Conservation (phyloP, 257 asterid genomes). For the Scutellaria baicalensis region DNA sequence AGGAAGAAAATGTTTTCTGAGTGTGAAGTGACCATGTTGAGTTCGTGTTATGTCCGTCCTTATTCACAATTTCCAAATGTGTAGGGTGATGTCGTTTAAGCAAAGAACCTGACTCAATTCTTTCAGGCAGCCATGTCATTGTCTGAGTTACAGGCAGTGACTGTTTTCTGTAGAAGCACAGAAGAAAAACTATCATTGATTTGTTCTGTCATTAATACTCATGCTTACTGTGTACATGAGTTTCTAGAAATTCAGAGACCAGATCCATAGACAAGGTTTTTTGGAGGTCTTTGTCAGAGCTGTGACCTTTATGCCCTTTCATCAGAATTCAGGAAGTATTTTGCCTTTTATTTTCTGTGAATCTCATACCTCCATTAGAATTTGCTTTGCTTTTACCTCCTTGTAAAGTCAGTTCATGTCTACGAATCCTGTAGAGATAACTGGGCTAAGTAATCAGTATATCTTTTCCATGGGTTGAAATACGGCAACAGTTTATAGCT, state of each 20-base stretch:
- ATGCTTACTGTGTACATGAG: background rate
- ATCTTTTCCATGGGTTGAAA: background rate
- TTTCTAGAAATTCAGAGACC: constrained; percentile 10
- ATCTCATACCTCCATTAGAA: background rate
- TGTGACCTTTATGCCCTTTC: background rate
- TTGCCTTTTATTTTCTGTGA: background rate
- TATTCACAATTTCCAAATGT: background rate
- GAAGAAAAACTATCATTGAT: background rate
- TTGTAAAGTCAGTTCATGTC: background rate
- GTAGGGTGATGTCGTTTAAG: background rate
- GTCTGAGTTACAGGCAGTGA: constrained; percentile 2
- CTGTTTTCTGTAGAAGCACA: constrained; percentile 8
- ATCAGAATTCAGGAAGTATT: background rate
- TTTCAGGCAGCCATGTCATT: background rate
- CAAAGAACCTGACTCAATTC: background rate
- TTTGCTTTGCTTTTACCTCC: constrained; percentile 2
- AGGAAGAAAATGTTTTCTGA: background rate
- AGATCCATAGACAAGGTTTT: background rate
- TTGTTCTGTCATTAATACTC: background rate
- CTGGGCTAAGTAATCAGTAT: background rate
- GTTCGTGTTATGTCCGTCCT: background rate
- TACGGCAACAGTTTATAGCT: background rate
- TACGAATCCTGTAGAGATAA: constrained; percentile 3
- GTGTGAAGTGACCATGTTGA: background rate
- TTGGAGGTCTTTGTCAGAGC: background rate